phyloP scores from a whole-genome alignment of 371 early-diverging fungal species.

The Basidiobolus heterosporus region DNA sequence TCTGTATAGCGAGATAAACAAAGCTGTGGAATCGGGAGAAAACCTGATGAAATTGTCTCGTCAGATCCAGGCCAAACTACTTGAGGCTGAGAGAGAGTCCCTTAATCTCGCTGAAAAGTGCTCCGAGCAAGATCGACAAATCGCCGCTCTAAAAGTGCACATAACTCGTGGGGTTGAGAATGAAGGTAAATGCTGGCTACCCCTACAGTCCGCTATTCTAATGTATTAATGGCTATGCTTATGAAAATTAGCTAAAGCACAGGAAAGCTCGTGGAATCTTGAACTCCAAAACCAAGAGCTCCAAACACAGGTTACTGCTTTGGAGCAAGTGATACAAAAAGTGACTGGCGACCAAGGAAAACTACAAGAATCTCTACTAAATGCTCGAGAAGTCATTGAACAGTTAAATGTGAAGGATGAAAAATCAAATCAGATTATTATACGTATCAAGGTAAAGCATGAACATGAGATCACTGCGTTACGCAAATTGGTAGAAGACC shows the following conservation, averaged over 20 bases:
- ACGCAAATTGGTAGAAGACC: conserved; percentile 30
- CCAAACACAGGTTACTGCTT: conserved; percentile 12
- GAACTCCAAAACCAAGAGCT: conserved; percentile 38
- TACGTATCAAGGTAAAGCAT: conserved; percentile 30
- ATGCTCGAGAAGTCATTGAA: conserved; percentile 36
- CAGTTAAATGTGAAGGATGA: conserved; percentile 42
- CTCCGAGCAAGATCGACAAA: too few relatives aligned
- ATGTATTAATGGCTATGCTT: too few relatives aligned
- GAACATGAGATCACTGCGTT: conserved; percentile 44
- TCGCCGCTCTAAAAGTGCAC: too few relatives aligned
- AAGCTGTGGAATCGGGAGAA: too few relatives aligned
- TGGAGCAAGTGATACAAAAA: conserved; percentile 9
- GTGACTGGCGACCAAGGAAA: conserved; percentile 33
- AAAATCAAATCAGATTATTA: conserved; percentile 28
- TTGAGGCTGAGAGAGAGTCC: too few relatives aligned
- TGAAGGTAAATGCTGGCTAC: too few relatives aligned
- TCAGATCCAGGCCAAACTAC: too few relatives aligned
- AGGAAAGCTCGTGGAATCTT: conserved; percentile 44
- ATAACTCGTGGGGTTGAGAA: too few relatives aligned
- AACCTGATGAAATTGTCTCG: too few relatives aligned
- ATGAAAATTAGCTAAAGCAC: not conserved
- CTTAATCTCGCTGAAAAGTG: too few relatives aligned
- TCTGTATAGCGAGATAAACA: too few relatives aligned
- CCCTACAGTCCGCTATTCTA: too few relatives aligned
- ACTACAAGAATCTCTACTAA: conserved; percentile 27